phyloP scores from a whole-genome alignment of 352 stramenopile species.

The Thraustotheca clavata region DNA sequence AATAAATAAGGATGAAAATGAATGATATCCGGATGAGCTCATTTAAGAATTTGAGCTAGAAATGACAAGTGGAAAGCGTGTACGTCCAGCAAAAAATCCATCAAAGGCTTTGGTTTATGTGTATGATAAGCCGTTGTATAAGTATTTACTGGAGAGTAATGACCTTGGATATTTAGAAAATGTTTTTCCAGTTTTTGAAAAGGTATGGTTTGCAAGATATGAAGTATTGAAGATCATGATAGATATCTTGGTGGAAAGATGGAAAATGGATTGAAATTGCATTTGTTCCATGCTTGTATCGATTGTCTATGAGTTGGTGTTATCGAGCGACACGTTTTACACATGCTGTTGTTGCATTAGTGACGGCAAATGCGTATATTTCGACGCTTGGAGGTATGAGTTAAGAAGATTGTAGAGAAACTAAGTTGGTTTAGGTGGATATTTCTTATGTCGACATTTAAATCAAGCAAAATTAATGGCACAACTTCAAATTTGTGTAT shows the following conservation, averaged over 20 bases:
- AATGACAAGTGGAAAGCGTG: too few species aligned
- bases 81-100: too few species aligned
- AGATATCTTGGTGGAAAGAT: neutral
- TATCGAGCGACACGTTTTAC: slow-evolving; percentile 59
- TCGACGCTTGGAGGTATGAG: slow-evolving; percentile 55
- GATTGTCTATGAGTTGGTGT: slow-evolving; percentile 52
- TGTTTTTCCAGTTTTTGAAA: slow-evolving; percentile 4
- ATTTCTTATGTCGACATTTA: slow-evolving; percentile 71
- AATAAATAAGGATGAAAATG: too few species aligned
- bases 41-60: too few species aligned
- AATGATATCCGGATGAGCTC: too few species aligned
- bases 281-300: slow-evolving; percentile 11
- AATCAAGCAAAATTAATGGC: slow-evolving; percentile 62
- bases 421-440: slow-evolving; percentile 25
- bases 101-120: neutral
- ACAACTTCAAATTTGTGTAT: slow-evolving; percentile 70
- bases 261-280: slow-evolving; percentile 6
- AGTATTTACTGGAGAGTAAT: neutral
- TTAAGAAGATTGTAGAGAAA: neutral
- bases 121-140: neutral
- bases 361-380: slow-evolving; percentile 78
- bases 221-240: neutral
- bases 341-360: slow-evolving; percentile 55
- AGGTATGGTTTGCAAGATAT: neutral
- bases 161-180: neutral